Conservation (phyloP, 2,329 filamentous ascomycete species). For the Hypoxylon rubiginosum region DNA sequence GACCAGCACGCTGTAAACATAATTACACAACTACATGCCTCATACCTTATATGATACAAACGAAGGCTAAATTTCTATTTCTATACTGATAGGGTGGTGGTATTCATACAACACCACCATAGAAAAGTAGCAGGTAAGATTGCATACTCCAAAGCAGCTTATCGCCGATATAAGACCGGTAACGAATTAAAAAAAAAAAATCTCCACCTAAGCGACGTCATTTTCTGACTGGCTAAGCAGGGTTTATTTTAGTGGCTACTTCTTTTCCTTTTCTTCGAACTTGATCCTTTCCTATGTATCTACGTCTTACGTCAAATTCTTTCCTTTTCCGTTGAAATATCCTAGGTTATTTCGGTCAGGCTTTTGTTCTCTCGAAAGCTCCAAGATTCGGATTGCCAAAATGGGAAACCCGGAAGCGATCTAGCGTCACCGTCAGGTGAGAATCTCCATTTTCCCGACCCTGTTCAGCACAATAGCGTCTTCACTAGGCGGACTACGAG, state of each 20-base stretch:
- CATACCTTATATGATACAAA: not conserved
- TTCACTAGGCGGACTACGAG: conserved; percentile 18
- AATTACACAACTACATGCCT: not conserved
- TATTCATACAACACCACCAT: conserved; percentile 4
- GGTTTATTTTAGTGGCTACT: conserved; percentile 12
- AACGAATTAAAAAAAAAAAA: conserved; percentile 23
- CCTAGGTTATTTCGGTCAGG: conserved; percentile 29
- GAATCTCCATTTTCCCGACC: conserved; percentile 19
- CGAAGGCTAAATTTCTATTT: not conserved
- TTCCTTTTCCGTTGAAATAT: conserved; percentile 20
- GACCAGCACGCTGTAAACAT: not conserved
- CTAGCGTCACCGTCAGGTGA: conserved; percentile 28
- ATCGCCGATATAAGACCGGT: conserved; percentile 44
- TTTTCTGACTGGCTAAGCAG: conserved; percentile 31
- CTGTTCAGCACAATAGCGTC: conserved; percentile 2
- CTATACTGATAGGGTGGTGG: not conserved
- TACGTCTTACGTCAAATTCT: conserved; percentile 38
- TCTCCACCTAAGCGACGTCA: conserved; percentile 38
- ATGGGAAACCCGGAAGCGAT: conserved; percentile 30
- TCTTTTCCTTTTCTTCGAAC: conserved; percentile 10
- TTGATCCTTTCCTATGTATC: conserved; percentile 14
- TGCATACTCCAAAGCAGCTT: conserved; percentile 15
- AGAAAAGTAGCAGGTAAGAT: conserved; percentile 2
- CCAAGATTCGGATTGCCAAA: conserved; percentile 32
- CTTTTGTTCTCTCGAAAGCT: not conserved